Base-by-base conservation (phyloP, 1,139 yeast genomes). In the Pichia sp. region DNA sequence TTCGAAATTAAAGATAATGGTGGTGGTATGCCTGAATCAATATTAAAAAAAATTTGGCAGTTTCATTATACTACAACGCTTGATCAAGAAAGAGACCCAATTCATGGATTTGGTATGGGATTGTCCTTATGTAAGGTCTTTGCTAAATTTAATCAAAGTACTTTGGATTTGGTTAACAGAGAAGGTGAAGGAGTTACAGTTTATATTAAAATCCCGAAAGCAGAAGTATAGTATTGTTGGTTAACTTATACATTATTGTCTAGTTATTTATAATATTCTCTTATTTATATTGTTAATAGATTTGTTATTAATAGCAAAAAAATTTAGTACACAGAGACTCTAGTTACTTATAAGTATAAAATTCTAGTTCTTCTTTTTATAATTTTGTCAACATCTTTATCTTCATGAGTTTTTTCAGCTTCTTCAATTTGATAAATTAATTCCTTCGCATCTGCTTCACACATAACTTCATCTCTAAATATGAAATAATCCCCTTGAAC, bases 401-500 rank as follows among this genome's bases (percentile, higher is more conserved):
- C 36, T 3, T 39, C 11, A 25, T 50, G 47, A 16, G 22, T 16
- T 35, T 48, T 52, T 26, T 49, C 53, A 8, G 50, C 52, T 18
- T 43, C 47, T 32, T 47, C 51, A 7, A 54, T 42, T 39, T 51
- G 46, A 24, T 42, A 42, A 45, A 53, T 46, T 35, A 56, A 54
- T 18, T 40, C 51, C 18, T 49, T 48, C 1, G 65, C 68, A 47
- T 65, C 67, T 9, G 45, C 38, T 58, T 80, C 85, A 67, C 87
- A 81, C 45, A 71, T 66, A 9, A 79, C 72, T 23, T 62, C 59
- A 24, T 71, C 79, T 53, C 79, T 73, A 42, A 79, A 70, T 24
- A 78, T 63, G 55, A 70, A 77, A 60, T 84, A 83, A 62, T 83
- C 90, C 25, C 66, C 68, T 7, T 63, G 63, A 45, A 84, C 82